These are phyloP conservation scores for Stephanodiscus minutulus DNA, from an alignment of 108 stramenopile genomes.

Conservation along the genomic window DNA sequence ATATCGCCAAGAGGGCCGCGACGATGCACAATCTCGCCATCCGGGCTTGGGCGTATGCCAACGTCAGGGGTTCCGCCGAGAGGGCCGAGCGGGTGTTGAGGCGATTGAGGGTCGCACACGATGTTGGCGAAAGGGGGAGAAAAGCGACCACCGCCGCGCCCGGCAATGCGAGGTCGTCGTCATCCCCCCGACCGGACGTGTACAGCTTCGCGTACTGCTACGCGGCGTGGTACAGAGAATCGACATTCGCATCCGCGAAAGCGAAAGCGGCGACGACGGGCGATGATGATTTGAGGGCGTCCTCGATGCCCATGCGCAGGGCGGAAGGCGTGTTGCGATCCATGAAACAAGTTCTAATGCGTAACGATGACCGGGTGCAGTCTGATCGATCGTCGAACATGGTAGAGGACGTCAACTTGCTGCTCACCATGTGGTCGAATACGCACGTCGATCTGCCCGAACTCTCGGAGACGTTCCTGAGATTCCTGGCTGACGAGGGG, in stretches of 20 bases:
- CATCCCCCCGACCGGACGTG: conserved; percentile 11
- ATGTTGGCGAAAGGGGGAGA: background rate
- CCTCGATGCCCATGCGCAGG: conserved; percentile 17
- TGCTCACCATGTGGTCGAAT: conserved; percentile 25
- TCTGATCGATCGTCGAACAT: background rate
- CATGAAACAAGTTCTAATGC: conserved; percentile 31
- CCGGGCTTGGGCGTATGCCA: conserved; percentile 33
- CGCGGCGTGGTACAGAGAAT: conserved; percentile 33
- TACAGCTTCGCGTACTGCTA: conserved; percentile 33
- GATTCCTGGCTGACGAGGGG: conserved; percentile 17
- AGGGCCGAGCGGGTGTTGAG: conserved; percentile 24
- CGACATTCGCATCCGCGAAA: conserved; percentile 32
- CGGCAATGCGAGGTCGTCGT: background rate
- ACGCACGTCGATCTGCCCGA: conserved; percentile 15
- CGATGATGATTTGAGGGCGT: conserved; percentile 14
- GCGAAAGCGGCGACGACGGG: background rate
- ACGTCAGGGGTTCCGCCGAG: conserved; percentile 28
- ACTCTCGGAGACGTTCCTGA: conserved; percentile 17
- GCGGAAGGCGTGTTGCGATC: conserved; percentile 27
- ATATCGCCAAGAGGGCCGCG: background rate
- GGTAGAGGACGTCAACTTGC: conserved; percentile 20
- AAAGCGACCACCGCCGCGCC: too few relatives aligned
- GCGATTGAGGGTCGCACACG: conserved; percentile 10
- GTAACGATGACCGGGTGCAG: background rate
- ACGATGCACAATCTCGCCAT: conserved; percentile 21